These are phyloP conservation scores for Penicillium parvum DNA, from an alignment of 495 filamentous ascomycete species.

Conservation along the genomic window DNA sequence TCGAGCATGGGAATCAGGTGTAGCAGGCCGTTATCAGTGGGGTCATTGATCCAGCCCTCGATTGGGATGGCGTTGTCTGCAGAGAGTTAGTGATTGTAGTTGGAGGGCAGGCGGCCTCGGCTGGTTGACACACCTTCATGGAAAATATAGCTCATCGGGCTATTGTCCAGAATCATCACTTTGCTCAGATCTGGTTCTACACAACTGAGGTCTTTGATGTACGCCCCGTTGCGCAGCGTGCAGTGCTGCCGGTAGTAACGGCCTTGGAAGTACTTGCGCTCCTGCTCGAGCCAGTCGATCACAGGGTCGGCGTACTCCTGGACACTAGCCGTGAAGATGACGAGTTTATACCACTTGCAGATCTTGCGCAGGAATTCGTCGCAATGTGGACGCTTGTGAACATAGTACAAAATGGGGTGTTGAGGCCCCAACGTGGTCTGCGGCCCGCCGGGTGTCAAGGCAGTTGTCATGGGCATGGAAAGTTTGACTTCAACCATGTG, in stretches of 20 bases:
- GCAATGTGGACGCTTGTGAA: constrained; percentile 94
- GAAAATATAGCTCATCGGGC: constrained; percentile 96
- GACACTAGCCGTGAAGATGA: constrained; percentile 93
- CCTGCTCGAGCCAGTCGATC: constrained; percentile 97
- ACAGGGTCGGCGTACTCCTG: constrained; percentile 99
- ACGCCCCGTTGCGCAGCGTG: constrained; percentile 88
- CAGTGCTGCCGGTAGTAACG: constrained; percentile 96
- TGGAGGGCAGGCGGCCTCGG: not conserved
- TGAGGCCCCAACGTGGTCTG: constrained; percentile 70
- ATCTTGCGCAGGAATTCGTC: constrained; percentile 95
- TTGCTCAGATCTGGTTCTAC: constrained; percentile 94
- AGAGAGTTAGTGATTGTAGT: constrained; percentile 9
- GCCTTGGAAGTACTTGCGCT: constrained; percentile 89
- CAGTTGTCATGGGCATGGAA: constrained; percentile 55
- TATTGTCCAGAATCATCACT: constrained; percentile 98
- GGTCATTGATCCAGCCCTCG: constrained; percentile 40
- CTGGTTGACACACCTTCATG: constrained; percentile 69
- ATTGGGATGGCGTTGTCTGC: constrained; percentile 34
- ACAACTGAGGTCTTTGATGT: constrained; percentile 94
- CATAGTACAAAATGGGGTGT: constrained; percentile 96
- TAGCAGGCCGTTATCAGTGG: constrained; percentile 78
- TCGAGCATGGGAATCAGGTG: constrained; percentile 92
- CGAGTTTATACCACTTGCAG: constrained; percentile 97
- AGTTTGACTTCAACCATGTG: constrained; percentile 99
- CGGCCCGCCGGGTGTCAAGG: constrained; percentile 55